Evolutionary conservation across 106 monocot genomes (phyloP).

Genomic region (Allium cepa): DNA sequence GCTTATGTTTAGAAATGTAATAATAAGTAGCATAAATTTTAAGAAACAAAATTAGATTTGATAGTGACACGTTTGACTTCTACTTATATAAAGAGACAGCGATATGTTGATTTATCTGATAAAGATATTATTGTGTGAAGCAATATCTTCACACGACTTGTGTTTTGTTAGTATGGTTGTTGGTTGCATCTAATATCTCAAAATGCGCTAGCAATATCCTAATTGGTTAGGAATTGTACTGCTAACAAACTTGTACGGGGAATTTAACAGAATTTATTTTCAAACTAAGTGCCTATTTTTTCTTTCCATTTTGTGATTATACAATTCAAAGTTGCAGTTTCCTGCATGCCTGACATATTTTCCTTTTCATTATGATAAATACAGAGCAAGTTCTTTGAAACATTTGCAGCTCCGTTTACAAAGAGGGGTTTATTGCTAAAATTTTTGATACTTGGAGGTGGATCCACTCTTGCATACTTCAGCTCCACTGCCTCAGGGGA

Average conservation of each 20-base stretch:
- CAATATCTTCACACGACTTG: too few relatives aligned
- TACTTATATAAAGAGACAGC: too few relatives aligned
- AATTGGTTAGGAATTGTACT: neutral
- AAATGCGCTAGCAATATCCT: neutral
- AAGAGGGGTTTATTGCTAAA: conserved; percentile 89
- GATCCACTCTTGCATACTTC: conserved; percentile 54
- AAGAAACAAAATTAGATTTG: too few relatives aligned
- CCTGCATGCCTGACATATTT: neutral
- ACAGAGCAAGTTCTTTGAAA: conserved; percentile 99
- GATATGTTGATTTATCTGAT: too few relatives aligned
- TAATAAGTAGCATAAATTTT: too few relatives aligned
- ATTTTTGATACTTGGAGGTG: conserved; percentile 80
- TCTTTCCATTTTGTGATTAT: neutral
- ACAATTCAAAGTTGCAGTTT: neutral
- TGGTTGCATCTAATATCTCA: too few relatives aligned
- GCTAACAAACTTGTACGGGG: neutral
- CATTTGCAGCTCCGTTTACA: conserved; percentile 82
- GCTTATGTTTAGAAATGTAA: too few relatives aligned
- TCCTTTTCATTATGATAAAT: neutral
- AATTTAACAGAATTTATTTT: neutral
- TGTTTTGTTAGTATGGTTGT: too few relatives aligned
- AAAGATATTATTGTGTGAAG: too few relatives aligned
- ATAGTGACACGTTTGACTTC: too few relatives aligned
- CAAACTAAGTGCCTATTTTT: neutral
- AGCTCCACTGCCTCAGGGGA: conserved; percentile 62